Conservation (phyloP, 495 filamentous ascomycete genomes). For the Penicillium tannophilum region DNA sequence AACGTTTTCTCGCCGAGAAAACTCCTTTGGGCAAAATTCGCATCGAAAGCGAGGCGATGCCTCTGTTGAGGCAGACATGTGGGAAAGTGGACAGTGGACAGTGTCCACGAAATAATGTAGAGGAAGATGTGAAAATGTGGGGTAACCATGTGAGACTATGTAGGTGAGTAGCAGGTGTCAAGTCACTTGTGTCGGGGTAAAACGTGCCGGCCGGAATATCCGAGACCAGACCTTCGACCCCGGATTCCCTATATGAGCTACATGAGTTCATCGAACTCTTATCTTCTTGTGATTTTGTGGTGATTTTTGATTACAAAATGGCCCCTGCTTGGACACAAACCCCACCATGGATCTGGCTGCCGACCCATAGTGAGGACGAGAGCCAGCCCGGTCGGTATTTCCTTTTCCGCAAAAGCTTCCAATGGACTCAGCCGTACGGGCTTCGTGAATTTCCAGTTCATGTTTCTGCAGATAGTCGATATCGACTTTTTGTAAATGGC, state of each 20-base stretch:
- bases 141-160: background rate
- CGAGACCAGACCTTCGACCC: background rate
- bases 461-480: conserved; percentile 34
- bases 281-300: background rate
- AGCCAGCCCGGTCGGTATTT: conserved; percentile 25
- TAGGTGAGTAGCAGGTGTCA: background rate
- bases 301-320: background rate
- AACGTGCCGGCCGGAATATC: background rate
- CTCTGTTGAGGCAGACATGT: conserved; percentile 9
- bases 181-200: background rate
- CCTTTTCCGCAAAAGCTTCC: conserved; percentile 29
- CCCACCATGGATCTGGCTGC: conserved; percentile 29
- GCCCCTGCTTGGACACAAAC: conserved; percentile 17
- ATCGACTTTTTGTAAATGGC: conserved; percentile 31
- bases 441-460: conserved; percentile 13
- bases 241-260: background rate
- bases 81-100: conserved; percentile 16
- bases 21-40: conserved; percentile 12
- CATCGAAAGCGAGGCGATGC: conserved; percentile 11
- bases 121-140: background rate
- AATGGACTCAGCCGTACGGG: conserved; percentile 3
- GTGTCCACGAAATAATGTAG: background rate
- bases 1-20: conserved; percentile 15
- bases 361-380: conserved; percentile 20
- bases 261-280: background rate